Evolutionary conservation across 257 asterid species (phyloP).

Genomic region (Haberlea rhodopensis): DNA sequence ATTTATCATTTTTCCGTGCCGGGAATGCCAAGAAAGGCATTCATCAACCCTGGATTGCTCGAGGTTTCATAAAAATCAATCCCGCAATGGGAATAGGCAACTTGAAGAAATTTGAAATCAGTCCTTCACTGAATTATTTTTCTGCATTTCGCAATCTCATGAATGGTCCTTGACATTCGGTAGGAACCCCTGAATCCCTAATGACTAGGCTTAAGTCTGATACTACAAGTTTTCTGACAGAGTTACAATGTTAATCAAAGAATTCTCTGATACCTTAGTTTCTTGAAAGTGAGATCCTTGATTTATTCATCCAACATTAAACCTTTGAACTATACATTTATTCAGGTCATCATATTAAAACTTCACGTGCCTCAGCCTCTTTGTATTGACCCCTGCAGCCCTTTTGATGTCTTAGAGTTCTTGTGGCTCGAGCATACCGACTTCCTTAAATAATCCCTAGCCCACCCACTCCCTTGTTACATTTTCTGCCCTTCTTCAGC

Average conservation of each 20-base stretch:
- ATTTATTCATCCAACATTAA: slow-evolving; percentile 32
- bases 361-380: no score
- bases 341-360: slow-evolving; percentile 2
- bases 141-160: neutral
- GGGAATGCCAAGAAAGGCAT: neutral
- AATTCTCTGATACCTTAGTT: slow-evolving; percentile 28
- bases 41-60: neutral
- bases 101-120: neutral
- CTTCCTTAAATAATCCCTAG: no score
- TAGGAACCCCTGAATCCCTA: neutral
- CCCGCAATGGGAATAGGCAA: neutral
- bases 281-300: slow-evolving; percentile 38
- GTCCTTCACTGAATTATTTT: neutral
- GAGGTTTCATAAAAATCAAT: neutral
- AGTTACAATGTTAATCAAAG: slow-evolving; percentile 8
- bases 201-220: neutral
- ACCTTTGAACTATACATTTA: slow-evolving; percentile 28
- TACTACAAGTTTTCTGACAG: neutral
- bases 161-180: neutral
- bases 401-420: no score
- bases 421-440: no score
- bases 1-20: neutral
- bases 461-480: neutral
- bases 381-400: no score
- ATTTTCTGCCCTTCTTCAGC: no score